phyloP scores from a whole-genome alignment of 2,329 filamentous ascomycete species.

The Coleophoma eucalyptorum region DNA sequence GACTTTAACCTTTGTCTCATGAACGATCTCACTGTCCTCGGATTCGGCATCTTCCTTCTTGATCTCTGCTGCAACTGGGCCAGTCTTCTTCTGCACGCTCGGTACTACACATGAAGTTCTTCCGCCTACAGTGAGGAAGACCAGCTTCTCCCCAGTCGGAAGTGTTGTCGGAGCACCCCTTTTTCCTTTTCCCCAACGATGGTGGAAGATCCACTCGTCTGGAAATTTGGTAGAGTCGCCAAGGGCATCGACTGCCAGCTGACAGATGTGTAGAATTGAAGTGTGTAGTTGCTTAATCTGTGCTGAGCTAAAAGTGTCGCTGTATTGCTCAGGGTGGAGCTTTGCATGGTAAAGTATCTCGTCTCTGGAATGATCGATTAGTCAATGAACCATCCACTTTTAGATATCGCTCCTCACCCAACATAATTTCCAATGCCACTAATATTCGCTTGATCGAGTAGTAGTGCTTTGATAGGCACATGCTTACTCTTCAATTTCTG shows the following conservation, averaged over 20 bases:
- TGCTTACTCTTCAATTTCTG: conserved; percentile 69
- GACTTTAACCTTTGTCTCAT: conserved; percentile 14
- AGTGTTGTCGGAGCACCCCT: conserved; percentile 63
- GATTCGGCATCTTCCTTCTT: conserved; percentile 11
- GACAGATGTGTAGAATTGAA: conserved; percentile 74
- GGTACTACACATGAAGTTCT: conserved; percentile 89
- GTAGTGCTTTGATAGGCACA: conserved; percentile 83
- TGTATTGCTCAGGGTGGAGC: conserved; percentile 91
- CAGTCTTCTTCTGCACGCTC: conserved; percentile 74
- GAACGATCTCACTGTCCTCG: conserved; percentile 7
- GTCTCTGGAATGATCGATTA: conserved; percentile 45
- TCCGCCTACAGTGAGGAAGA: conserved; percentile 84
- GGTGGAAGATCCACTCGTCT: conserved; percentile 80
- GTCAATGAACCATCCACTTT: not conserved
- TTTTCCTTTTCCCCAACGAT: conserved; percentile 87
- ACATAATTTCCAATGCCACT: conserved; percentile 98
- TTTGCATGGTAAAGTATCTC: conserved; percentile 87
- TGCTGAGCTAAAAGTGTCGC: conserved; percentile 69
- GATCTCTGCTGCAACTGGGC: conserved; percentile 20
- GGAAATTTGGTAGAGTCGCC: conserved; percentile 85
- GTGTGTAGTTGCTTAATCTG: conserved; percentile 71
- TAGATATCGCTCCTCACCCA: conserved; percentile 42
- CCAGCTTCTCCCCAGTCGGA: conserved; percentile 81
- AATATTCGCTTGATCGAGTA: conserved; percentile 84
- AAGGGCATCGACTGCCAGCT: conserved; percentile 71